These are phyloP conservation scores for Crucihimalaya himalaica DNA, from an alignment of 345 rosid species.

Conservation along the genomic window DNA sequence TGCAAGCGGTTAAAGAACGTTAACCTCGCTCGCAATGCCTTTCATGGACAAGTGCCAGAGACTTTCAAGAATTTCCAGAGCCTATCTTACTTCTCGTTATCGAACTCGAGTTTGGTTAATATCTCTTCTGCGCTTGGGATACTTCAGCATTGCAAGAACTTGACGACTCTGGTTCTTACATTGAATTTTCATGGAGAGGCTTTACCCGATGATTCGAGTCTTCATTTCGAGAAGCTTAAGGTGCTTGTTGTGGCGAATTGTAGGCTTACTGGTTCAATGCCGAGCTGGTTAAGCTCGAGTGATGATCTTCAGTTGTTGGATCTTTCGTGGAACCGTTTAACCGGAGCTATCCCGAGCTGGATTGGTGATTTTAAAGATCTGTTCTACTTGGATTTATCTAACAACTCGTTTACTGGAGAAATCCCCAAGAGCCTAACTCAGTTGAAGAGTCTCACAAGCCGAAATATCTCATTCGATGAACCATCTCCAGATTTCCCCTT, in stretches of 20 bases:
- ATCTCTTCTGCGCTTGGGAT: slow-evolving; percentile 58
- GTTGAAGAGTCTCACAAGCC: slow-evolving; percentile 49
- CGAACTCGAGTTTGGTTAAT: slow-evolving; percentile 57
- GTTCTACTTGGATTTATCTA: slow-evolving; percentile 72
- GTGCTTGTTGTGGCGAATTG: slow-evolving; percentile 68
- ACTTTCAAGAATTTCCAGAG: slow-evolving; percentile 56
- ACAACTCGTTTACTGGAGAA: slow-evolving; percentile 59
- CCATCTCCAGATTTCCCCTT: slow-evolving; percentile 65
- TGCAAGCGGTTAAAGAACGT: slow-evolving; percentile 56
- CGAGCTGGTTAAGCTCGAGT: slow-evolving; percentile 63
- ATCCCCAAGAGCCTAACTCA: slow-evolving; percentile 56
- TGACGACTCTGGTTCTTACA: slow-evolving; percentile 66
- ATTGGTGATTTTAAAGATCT: slow-evolving; percentile 47
- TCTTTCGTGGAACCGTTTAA: slow-evolving; percentile 75
- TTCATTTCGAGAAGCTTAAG: slow-evolving; percentile 60
- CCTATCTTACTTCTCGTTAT: slow-evolving; percentile 63
- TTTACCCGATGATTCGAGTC: slow-evolving; percentile 51
- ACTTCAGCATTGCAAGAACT: slow-evolving; percentile 64
- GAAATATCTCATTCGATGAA: slow-evolving; percentile 49
- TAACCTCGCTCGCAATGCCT: slow-evolving; percentile 66
- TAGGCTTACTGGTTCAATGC: slow-evolving; percentile 60
- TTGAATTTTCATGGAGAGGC: slow-evolving; percentile 60
- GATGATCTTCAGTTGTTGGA: slow-evolving; percentile 68
- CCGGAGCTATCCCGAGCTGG: slow-evolving; percentile 59
- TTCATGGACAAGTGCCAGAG: slow-evolving; percentile 63